Evolutionary conservation across 495 filamentous ascomycete species (phyloP), one percentile per base, ranked within the genome.

Genomic region (Penicillium lagena): DNA sequence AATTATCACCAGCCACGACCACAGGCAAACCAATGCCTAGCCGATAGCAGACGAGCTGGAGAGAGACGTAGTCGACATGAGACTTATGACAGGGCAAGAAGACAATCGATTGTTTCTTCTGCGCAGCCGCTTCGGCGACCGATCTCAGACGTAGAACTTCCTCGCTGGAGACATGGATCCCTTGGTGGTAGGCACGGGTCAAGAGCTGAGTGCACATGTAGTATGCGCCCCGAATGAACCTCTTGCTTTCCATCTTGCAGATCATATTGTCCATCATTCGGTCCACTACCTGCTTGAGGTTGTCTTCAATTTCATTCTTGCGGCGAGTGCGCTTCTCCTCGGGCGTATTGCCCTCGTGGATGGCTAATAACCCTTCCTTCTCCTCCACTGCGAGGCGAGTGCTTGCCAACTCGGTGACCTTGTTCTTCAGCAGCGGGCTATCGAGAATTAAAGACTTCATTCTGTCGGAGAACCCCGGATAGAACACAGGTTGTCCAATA

Each of bases 171-270:
- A 96, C 88, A 60, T 97, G 93, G 40, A 98, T 93, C 12, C 83
- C 93, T 68, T 96, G 90, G 58, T 96, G 89, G 67, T 98, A 98
- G 10, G 91, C 90, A 45, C 93, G 76, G 10, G 90, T 90, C 44
- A 96, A 71, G 33, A 96, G 75, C 62, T 97, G 90, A 8, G 90
- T 91, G 49, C 75, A 75, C 38, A 95, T 51, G 66, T 95, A 97
- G 60, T 97, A 97, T 40, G 93, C 91, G 12, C 84, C 79, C 17
- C 93, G 70, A 52, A 98, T 96, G 55, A 97, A 96, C 22, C 76
- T 71, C 59, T 91, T 95, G 68, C 85, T 94, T 68, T 98, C 93
- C 71, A 96, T 90, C 66, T 97, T 98, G 77, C 93, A 96, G 43
- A 97, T 96, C 93, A 97, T 98, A 38, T 84, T 81, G 55, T 95